phyloP scores from a whole-genome alignment of 768 basidiomycete species.

The Boletus bicolor region DNA sequence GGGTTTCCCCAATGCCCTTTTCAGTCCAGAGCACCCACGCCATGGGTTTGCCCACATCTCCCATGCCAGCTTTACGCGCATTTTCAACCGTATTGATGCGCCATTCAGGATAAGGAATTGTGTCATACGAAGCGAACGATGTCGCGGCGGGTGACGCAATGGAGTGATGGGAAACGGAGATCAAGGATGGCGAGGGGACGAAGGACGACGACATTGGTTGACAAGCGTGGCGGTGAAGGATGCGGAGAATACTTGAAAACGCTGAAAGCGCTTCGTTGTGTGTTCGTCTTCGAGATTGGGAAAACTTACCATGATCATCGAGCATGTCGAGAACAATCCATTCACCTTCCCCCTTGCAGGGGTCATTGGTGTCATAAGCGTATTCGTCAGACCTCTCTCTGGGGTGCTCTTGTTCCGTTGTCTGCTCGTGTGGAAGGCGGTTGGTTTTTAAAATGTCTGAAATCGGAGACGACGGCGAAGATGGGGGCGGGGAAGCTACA shows the following conservation, averaged over 20 bases:
- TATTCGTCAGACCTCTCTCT: neutral
- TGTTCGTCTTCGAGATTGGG: too few relatives aligned
- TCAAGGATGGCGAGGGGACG: slow-evolving; percentile 42
- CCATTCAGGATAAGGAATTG: slow-evolving; percentile 68
- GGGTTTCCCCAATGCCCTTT: slow-evolving; percentile 15
- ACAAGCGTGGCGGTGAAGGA: slow-evolving; percentile 46
- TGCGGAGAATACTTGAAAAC: slow-evolving; percentile 47
- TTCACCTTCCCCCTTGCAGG: slow-evolving; percentile 32
- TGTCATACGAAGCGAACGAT: slow-evolving; percentile 30
- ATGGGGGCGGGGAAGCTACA: slow-evolving; percentile 16
- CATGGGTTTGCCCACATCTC: slow-evolving; percentile 54
- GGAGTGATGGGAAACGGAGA: slow-evolving; percentile 50
- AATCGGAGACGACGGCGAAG: slow-evolving; percentile 27
- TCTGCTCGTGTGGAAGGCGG: neutral
- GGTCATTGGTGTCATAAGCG: slow-evolving; percentile 4
- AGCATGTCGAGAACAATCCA: slow-evolving; percentile 55
- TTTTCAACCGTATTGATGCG: slow-evolving; percentile 46
- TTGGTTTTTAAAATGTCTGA: slow-evolving; percentile 11
- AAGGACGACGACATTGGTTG: slow-evolving; percentile 41
- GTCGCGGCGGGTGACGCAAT: neutral
- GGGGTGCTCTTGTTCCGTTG: neutral
- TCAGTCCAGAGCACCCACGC: slow-evolving; percentile 42
- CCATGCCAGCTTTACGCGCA: slow-evolving; percentile 56
- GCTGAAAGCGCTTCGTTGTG: slow-evolving; percentile 31
- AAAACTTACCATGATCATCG: slow-evolving; percentile 39